These are phyloP conservation scores for Aspergillus oerlinghausenensis DNA, from an alignment of 2,329 filamentous ascomycete genomes.

Conservation along the genomic window DNA sequence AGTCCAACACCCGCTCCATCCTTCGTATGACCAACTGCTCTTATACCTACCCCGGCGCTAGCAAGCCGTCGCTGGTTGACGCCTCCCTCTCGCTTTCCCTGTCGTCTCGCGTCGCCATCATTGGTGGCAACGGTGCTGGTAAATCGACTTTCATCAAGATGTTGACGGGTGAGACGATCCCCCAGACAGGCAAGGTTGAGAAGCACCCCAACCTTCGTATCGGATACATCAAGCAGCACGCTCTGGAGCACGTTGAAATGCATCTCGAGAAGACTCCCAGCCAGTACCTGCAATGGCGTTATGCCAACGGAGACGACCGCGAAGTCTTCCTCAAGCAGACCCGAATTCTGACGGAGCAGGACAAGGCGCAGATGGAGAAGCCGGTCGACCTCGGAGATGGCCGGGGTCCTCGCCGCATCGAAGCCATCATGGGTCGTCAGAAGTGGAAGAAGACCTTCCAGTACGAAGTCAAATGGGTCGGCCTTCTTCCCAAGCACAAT, in stretches of 20 bases:
- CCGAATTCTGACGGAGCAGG: conserved; percentile 77
- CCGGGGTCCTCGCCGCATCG: conserved; percentile 69
- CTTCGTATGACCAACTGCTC: conserved; percentile 90
- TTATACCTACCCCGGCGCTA: conserved; percentile 85
- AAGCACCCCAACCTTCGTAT: conserved; percentile 99
- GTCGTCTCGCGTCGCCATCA: conserved; percentile 91
- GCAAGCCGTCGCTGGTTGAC: conserved; percentile 81
- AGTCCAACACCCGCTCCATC: conserved; percentile 89
- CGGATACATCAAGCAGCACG: conserved; percentile 99
- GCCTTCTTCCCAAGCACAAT: conserved; percentile 88
- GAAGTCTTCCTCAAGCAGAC: conserved; percentile 98
- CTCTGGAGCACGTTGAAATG: conserved; percentile 98
- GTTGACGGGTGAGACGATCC: conserved; percentile 86
- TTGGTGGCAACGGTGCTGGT: conserved; percentile 94
- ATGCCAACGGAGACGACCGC: conserved; percentile 92
- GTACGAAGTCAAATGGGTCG: conserved; percentile 95
- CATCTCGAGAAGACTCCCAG: conserved; percentile 98
- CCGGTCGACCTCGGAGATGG: conserved; percentile 80
- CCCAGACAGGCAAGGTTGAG: conserved; percentile 79
- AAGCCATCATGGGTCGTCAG: conserved; percentile 88
- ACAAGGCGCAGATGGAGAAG: conserved; percentile 88
- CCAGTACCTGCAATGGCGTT: conserved; percentile 98
- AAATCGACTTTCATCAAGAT: conserved; percentile 99
- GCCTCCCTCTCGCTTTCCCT: conserved; percentile 84
- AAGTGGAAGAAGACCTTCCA: conserved; percentile 99